Evolutionary conservation across 169 alveolate species (phyloP), one percentile per base, ranked within the genome.

Genomic region (Cryptosporidium ryanae): DNA sequence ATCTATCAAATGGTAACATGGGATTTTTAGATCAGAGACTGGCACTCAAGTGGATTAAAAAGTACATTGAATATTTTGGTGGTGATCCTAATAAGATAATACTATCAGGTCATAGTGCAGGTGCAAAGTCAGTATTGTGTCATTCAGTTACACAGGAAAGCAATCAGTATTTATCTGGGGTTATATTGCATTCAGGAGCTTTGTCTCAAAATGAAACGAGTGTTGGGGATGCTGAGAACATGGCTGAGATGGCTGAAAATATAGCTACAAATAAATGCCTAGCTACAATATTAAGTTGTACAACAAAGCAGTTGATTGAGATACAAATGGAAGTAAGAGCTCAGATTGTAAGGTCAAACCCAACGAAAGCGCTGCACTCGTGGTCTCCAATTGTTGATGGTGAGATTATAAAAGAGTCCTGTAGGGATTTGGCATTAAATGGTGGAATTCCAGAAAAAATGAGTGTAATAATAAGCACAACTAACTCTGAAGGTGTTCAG

Each of bases 21-120:
- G 92, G 93, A 17, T 84, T 90, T 50, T 82, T 91, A 67, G 94
- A 91, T 52, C 93, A 90, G 64, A 90, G 90, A 18, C 55, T 87
- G 34, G 93, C 93, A 6, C 61, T 91, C 23, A 61, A 91, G 82
- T 91, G 93, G 94, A 65, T 91, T 25, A 82, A 90, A 82, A 89
- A 91, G 29, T 87, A 91, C 64, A 89, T 89, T 55, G 59, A 52
- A 18, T 50, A 84, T 13, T 91, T 91, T 49, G 94, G 94, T 48
- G 94, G 94, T n/a, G 90, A 91, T 84, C 89, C 90, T 2, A 63
- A 67, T 31, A 84, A 82, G 38, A 84, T 91, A 61, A 61, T 90
- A 29, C 31, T 91, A 25, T 52, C 91, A 44, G 94, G 94, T 2
- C 90, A 91, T 61, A 82, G 91, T 64, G 90, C 92, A 15, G 94